Percentiles rank a stretch among this genome's conserved stretches.
phyloP scores from a whole-genome alignment of 768 basidiomycete genomes.

The Austroboletus eburneus region DNA sequence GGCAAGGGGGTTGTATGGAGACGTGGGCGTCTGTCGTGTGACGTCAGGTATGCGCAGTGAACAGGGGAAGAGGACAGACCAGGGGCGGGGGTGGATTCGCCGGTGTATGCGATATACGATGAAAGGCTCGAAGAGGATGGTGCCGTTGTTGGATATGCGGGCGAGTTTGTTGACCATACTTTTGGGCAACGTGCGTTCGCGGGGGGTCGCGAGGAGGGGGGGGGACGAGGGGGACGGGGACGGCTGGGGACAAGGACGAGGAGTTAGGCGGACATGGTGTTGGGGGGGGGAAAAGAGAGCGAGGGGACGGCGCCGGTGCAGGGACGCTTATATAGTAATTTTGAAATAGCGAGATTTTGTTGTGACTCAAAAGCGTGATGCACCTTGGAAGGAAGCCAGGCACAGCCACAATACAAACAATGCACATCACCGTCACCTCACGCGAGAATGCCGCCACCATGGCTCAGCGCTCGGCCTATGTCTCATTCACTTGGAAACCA shows the following conservation, averaged over 20 bases:
- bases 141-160: conserved; percentile 80
- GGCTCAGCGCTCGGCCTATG: conserved; percentile 1
- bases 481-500: conserved; percentile 2
- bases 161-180: conserved; percentile 83
- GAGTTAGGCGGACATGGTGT: conserved; percentile 38
- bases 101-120: conserved; percentile 84
- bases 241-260: conserved; percentile 8
- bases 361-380: conserved; percentile 32
- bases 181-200: conserved; percentile 28
- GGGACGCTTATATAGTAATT: conserved; percentile 44
- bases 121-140: conserved; percentile 82
- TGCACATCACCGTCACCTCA: conserved; percentile 21
- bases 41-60: not conserved
- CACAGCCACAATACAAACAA: conserved; percentile 25
- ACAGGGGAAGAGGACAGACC: conserved; percentile 14
- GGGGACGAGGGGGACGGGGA: too few species aligned
- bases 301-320: conserved; percentile 22
- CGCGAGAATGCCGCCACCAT: conserved; percentile 22
- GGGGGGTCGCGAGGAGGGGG: conserved; percentile 21
- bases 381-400: conserved; percentile 31
- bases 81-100: conserved; percentile 28
- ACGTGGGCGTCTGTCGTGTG: conserved; percentile 18
- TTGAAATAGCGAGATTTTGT: conserved; percentile 27
- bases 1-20: conserved; percentile 3
- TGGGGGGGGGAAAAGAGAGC: conserved; percentile 21